Percentiles rank a stretch among this genome's conserved stretches.
Evolutionary conservation across 2,329 filamentous ascomycete species (phyloP).

Genomic region (Metarhizium rileyi): DNA sequence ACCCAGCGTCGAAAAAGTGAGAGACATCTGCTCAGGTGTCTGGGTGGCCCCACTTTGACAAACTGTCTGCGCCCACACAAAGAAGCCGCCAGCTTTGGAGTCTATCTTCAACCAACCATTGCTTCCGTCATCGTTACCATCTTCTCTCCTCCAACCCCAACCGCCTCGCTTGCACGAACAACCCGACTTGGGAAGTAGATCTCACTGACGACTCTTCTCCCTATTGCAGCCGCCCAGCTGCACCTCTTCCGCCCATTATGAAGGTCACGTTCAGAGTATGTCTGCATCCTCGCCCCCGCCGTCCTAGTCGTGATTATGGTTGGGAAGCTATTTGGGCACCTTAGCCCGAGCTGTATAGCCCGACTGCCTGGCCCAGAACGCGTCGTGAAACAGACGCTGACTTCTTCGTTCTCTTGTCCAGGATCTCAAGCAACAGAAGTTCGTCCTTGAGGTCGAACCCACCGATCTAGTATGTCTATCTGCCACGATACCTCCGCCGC

Average conservation of each 20-base stretch:
- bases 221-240: constrained; percentile 17
- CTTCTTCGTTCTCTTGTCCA: constrained; percentile 25
- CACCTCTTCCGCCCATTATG: constrained; percentile 39
- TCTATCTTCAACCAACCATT: constrained; percentile 8
- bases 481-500: constrained; percentile 15
- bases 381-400: neutral
- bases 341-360: neutral
- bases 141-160: constrained; percentile 2
- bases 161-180: neutral
- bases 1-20: too few relatives aligned
- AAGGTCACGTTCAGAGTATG: constrained; percentile 59
- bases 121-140: constrained; percentile 7
- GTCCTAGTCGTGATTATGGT: neutral
- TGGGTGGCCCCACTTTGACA: constrained; percentile 4
- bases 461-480: constrained; percentile 69
- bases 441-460: constrained; percentile 89
- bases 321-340: neutral
- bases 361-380: neutral
- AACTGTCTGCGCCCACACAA: constrained; percentile 1
- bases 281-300: constrained; percentile 9
- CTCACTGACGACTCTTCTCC: constrained; percentile 4
- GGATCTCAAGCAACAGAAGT: constrained; percentile 99
- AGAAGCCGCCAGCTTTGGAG: constrained; percentile 5
- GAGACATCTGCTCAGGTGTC: neutral
- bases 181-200: neutral